A percentile compares a stretch with the other conserved stretches of the same genome.
These are phyloP conservation scores for Penicillium sp. DNA, from an alignment of 2,329 filamentous ascomycete genomes.

Conservation along the genomic window DNA sequence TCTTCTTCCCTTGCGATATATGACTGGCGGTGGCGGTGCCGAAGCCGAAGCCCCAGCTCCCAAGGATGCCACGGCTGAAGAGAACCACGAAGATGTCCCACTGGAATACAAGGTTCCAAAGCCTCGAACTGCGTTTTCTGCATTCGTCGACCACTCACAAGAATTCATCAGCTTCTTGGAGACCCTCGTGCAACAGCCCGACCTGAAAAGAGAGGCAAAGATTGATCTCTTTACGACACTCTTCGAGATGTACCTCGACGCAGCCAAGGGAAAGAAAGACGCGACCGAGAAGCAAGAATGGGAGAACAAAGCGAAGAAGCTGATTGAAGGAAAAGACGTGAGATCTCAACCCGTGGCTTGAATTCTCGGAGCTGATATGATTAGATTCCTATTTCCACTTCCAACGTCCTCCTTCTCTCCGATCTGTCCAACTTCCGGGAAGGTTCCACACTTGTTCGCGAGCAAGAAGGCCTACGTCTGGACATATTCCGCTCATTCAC, in stretches of 20 bases:
- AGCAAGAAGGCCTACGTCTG: conserved; percentile 84
- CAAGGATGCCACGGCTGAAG: conserved; percentile 25
- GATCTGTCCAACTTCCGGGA: conserved; percentile 86
- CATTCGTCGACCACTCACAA: conserved; percentile 88
- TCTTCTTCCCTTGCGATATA: conserved; percentile 78
- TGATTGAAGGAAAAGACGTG: conserved; percentile 75
- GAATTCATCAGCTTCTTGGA: conserved; percentile 92
- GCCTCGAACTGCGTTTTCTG: conserved; percentile 86
- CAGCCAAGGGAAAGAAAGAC: conserved; percentile 70
- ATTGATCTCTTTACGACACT: conserved; percentile 88
- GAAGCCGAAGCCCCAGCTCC: conserved; percentile 24
- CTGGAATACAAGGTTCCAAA: conserved; percentile 71
- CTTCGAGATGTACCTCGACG: conserved; percentile 97
- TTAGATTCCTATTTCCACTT: conserved; percentile 77
- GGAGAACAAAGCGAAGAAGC: conserved; percentile 83
- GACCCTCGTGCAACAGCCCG: conserved; percentile 69
- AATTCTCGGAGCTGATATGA: conserved; percentile 8
- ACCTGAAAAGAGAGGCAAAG: conserved; percentile 68
- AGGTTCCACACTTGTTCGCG: conserved; percentile 85
- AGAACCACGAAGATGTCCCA: conserved; percentile 35
- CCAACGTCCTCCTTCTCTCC: conserved; percentile 87
- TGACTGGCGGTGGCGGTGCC: conserved; percentile 58
- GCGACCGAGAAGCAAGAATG: conserved; percentile 65
- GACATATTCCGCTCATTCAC: conserved; percentile 98
- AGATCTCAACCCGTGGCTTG: conserved; percentile 14